Percentiles rank a stretch among this genome's conserved stretches.
Conservation (phyloP, 352 stramenopile genomes). For the Globisporangium acanthophoron region DNA sequence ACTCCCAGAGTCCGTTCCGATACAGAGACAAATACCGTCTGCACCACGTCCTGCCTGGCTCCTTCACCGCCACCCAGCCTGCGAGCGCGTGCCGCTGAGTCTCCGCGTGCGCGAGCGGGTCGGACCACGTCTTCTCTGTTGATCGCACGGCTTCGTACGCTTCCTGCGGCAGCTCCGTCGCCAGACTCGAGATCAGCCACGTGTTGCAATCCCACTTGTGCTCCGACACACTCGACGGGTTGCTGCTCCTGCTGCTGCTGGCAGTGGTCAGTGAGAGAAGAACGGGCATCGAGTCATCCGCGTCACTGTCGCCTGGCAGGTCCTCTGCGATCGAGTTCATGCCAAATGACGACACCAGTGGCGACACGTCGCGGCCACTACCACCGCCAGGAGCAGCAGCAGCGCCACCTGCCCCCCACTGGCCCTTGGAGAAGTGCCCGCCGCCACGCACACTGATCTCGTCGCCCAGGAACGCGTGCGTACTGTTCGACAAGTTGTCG, state of each 20-base stretch:
- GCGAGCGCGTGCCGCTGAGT: slow-evolving; percentile 20
- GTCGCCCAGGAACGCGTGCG: slow-evolving; percentile 76
- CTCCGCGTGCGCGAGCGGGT: slow-evolving; percentile 11
- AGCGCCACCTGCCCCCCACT: slow-evolving; percentile 12
- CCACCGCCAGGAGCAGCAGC: not conserved
- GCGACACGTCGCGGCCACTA: slow-evolving; percentile 14
- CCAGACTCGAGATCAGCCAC: slow-evolving; percentile 63
- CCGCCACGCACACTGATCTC: slow-evolving; percentile 80
- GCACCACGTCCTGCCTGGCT: slow-evolving; percentile 57
- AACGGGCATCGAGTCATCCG: slow-evolving; percentile 47
- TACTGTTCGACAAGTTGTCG: slow-evolving; percentile 80
- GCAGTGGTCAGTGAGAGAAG: slow-evolving; percentile 27
- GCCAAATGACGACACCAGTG: slow-evolving; percentile 37
- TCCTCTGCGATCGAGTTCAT: slow-evolving; percentile 72
- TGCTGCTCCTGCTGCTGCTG: not conserved
- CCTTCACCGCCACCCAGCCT: slow-evolving; percentile 59
- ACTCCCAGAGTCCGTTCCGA: slow-evolving; percentile 75
- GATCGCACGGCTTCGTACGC: slow-evolving; percentile 47
- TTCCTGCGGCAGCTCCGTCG: slow-evolving; percentile 52
- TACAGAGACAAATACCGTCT: slow-evolving; percentile 64
- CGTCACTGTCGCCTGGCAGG: slow-evolving; percentile 20
- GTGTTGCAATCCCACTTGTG: slow-evolving; percentile 50
- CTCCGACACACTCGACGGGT: slow-evolving; percentile 9
- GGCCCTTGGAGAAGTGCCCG: slow-evolving; percentile 38
- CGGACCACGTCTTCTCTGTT: slow-evolving; percentile 26